These are phyloP conservation scores for Serendipita sp. DNA, from an alignment of 768 basidiomycete genomes.

Conservation along the genomic window DNA sequence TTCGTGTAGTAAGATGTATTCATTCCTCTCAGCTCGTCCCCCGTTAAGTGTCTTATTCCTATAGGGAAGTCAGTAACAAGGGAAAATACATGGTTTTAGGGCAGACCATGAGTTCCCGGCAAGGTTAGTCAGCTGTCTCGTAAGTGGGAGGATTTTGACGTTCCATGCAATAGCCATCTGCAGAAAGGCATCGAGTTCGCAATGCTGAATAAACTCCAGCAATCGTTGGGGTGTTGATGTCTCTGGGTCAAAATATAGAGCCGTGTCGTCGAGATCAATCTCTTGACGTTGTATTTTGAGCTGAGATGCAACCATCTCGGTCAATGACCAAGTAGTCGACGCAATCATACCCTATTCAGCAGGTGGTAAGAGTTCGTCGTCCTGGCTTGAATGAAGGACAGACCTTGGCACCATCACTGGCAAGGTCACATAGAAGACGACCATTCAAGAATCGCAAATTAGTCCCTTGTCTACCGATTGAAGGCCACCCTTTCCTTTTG, in stretches of 20 bases:
- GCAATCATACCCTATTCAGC: constrained; percentile 72
- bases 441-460: constrained; percentile 76
- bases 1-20: constrained; percentile 95
- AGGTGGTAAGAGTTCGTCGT: background rate
- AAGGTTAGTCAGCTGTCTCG: constrained; percentile 83
- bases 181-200: constrained; percentile 89
- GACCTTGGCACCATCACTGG: constrained; percentile 89
- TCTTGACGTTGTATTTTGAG: constrained; percentile 78
- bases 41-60: constrained; percentile 98
- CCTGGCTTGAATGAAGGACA: constrained; percentile 11
- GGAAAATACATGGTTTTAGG: background rate
- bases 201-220: constrained; percentile 79
- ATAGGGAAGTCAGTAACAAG: background rate
- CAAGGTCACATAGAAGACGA: constrained; percentile 78
- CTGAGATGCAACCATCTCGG: constrained; percentile 90
- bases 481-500: constrained; percentile 67
- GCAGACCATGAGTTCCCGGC: constrained; percentile 92
- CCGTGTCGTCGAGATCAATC: constrained; percentile 90
- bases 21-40: constrained; percentile 95
- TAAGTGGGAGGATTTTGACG: constrained; percentile 85
- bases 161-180: constrained; percentile 94
- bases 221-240: constrained; percentile 60
- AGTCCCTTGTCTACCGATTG: constrained; percentile 62
- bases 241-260: constrained; percentile 73
- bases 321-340: constrained; percentile 95